Percentiles rank a stretch among this genome's conserved stretches.
Evolutionary conservation across 108 stramenopile genomes (phyloP).

Genomic region (Phaeodactylum tricornutum): DNA sequence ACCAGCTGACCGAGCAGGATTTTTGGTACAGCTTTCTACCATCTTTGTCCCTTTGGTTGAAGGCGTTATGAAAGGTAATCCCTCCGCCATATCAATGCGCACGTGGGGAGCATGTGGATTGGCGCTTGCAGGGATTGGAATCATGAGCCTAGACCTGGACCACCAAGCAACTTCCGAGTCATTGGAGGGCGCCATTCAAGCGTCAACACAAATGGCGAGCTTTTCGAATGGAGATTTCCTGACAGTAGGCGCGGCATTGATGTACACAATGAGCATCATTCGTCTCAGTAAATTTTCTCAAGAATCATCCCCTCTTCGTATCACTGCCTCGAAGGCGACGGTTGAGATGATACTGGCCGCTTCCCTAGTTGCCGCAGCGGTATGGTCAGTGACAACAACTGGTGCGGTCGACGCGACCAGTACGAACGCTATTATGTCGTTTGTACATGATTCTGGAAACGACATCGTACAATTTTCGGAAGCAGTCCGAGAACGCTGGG

Average conservation of each 20-base stretch:
- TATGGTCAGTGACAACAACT: no score
- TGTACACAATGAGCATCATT: slow-evolving; percentile 78
- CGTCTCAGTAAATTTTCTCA: slow-evolving; percentile 62
- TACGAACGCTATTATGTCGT: no score
- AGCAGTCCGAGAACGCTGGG: slow-evolving; percentile 13
- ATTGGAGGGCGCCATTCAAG: no score
- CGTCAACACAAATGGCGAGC: no score
- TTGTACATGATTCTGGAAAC: slow-evolving; percentile 19
- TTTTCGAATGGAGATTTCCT: slow-evolving; percentile 58
- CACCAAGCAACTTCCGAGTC: no score
- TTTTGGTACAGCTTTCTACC: slow-evolving; percentile 77
- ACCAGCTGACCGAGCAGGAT: slow-evolving; percentile 74
- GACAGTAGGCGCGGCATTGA: slow-evolving; percentile 56
- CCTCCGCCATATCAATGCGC: slow-evolving; percentile 10
- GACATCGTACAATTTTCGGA: slow-evolving; percentile 42
- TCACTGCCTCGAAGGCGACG: slow-evolving; percentile 70
- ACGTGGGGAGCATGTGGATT: slow-evolving; percentile 69
- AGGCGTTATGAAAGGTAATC: slow-evolving; percentile 17
- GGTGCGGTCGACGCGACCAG: no score
- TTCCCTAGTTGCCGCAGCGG: slow-evolving; percentile 19
- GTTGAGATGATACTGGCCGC: slow-evolving; percentile 49
- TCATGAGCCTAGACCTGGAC: slow-evolving; percentile 42
- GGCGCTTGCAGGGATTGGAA: slow-evolving; percentile 57
- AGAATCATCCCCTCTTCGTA: slow-evolving; percentile 42
- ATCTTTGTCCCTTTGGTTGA: slow-evolving; percentile 62